phyloP scores from a whole-genome alignment of 805 yeast genomes.

The Candida sithepensis region DNA sequence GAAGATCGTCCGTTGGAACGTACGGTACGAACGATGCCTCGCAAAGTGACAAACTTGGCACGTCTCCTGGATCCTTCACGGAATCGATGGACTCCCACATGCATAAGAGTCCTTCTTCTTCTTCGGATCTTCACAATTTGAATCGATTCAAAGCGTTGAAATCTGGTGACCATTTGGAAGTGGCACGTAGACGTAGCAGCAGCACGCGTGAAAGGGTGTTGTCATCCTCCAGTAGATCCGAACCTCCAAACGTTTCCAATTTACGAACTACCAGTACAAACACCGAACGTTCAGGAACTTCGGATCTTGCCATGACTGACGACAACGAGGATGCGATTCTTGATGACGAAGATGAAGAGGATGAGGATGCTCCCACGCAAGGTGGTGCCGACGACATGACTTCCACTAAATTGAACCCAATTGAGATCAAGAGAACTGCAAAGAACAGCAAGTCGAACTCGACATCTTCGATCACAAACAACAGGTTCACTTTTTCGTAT shows the following conservation, averaged over 20 bases:
- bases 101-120: constrained; percentile 5
- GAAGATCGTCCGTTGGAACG: constrained; percentile 15
- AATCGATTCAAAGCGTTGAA: not conserved
- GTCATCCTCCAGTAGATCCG: not conserved
- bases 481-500: constrained; percentile 26
- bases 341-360: constrained; percentile 21
- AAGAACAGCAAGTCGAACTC: constrained; percentile 6
- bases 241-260: not conserved
- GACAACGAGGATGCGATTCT: constrained; percentile 23
- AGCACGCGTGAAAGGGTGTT: not conserved
- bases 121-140: constrained; percentile 1
- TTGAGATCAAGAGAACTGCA: constrained; percentile 14
- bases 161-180: not conserved
- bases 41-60: constrained; percentile 20
- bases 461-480: constrained; percentile 12
- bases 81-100: constrained; percentile 17
- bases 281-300: not conserved
- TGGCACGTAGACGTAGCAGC: too few relatives aligned
- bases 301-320: constrained; percentile 3
- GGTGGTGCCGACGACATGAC: not conserved
- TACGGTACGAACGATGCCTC: constrained; percentile 19
- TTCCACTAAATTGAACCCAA: constrained; percentile 12
- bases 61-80: constrained; percentile 20
- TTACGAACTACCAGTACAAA: not conserved
- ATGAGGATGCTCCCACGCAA: not conserved